Conservation (phyloP, 2,329 filamentous ascomycete species). For the Cercospora citrullina region DNA sequence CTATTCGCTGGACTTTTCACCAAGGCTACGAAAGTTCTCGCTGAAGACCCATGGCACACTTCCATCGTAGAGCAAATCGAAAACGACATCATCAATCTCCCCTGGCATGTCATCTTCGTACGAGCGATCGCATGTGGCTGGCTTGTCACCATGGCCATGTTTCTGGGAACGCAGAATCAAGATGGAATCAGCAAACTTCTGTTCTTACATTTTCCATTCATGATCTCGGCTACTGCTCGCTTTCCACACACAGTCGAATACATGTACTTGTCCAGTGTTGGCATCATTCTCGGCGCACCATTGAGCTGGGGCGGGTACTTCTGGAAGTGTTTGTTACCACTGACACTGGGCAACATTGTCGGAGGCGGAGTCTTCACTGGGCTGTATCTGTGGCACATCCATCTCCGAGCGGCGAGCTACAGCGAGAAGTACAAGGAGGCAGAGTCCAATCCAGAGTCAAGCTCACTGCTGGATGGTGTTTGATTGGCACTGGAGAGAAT, state of each 20-base stretch:
- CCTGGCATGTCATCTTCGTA: slow-evolving; percentile 33
- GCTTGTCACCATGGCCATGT: slow-evolving; percentile 36
- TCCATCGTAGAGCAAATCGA: slow-evolving; percentile 29
- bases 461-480: slow-evolving; percentile 3
- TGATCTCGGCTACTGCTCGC: slow-evolving; percentile 31
- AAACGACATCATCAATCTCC: slow-evolving; percentile 29
- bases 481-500: neutral
- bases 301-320: slow-evolving; percentile 29
- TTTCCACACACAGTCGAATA: slow-evolving; percentile 38
- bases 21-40: slow-evolving; percentile 24
- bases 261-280: slow-evolving; percentile 32
- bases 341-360: slow-evolving; percentile 33
- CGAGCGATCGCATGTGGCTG: slow-evolving; percentile 34
- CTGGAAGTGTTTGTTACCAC: slow-evolving; percentile 34
- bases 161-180: slow-evolving; percentile 35
- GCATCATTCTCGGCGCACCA: slow-evolving; percentile 31
- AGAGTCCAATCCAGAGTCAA: slow-evolving; percentile 6
- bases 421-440: slow-evolving; percentile 15
- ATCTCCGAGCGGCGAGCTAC: slow-evolving; percentile 11
- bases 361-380: slow-evolving; percentile 32
- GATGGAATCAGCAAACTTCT: slow-evolving; percentile 37
- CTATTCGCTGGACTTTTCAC: slow-evolving; percentile 25
- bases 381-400: slow-evolving; percentile 26
- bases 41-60: slow-evolving; percentile 27
- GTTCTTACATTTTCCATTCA: slow-evolving; percentile 32